These are phyloP conservation scores for Macrolepiota fuliginosa DNA, from an alignment of 768 basidiomycete genomes.

Conservation along the genomic window DNA sequence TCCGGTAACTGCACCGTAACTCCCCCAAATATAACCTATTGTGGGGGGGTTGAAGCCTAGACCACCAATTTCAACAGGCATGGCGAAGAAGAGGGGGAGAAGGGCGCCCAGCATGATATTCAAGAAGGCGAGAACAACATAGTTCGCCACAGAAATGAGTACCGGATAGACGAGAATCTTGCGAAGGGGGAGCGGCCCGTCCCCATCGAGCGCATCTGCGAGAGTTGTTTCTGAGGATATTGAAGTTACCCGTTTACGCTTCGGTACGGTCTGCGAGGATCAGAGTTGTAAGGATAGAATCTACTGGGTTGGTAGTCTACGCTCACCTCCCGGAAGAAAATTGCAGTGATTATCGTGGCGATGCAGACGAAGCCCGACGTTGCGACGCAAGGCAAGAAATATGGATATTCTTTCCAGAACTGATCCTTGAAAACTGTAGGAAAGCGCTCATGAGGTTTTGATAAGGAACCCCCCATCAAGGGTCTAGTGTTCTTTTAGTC, in stretches of 20 bases:
- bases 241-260: slow-evolving; percentile 15
- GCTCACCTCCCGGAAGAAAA: slow-evolving; percentile 44
- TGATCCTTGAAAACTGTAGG: slow-evolving; percentile 49
- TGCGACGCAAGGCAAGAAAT: slow-evolving; percentile 66
- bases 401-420: slow-evolving; percentile 69
- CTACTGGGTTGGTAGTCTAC: not conserved
- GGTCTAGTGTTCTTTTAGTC: slow-evolving; percentile 39
- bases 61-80: slow-evolving; percentile 65
- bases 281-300: not conserved
- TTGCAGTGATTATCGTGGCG: slow-evolving; percentile 29
- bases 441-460: slow-evolving; percentile 66
- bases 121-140: slow-evolving; percentile 60
- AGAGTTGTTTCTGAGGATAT: slow-evolving; percentile 17
- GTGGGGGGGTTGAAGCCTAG: slow-evolving; percentile 56
- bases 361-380: slow-evolving; percentile 33
- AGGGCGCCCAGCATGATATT: slow-evolving; percentile 54
- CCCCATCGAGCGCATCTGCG: slow-evolving; percentile 14
- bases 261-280: slow-evolving; percentile 26
- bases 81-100: slow-evolving; percentile 68
- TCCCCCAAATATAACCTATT: slow-evolving; percentile 58
- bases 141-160: slow-evolving; percentile 66
- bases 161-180: slow-evolving; percentile 51
- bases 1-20: slow-evolving; percentile 39
- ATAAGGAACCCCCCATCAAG: slow-evolving; percentile 62
- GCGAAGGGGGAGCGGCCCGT: slow-evolving; percentile 39